Evolutionary conservation across 768 basidiomycete genomes (phyloP).

Genomic region (Trametes cubensis): DNA sequence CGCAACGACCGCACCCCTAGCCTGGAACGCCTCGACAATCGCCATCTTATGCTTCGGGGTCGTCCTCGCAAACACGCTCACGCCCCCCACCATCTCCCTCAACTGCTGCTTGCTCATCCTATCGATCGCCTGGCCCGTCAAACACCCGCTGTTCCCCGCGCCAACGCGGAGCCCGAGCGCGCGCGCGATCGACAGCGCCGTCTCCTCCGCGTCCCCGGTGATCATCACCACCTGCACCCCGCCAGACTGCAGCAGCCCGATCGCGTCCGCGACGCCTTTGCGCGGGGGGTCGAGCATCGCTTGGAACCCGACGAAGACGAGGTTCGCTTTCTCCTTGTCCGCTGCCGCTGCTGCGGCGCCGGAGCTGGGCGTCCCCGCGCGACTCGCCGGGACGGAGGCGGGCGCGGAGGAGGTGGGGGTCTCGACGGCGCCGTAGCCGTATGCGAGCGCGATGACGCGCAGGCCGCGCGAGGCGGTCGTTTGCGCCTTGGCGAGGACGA

Average conservation of each 20-base stretch:
- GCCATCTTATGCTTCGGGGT: slow-evolving; percentile 98
- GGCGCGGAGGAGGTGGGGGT: slow-evolving; percentile 24
- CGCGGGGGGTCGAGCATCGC: slow-evolving; percentile 96
- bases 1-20: slow-evolving; percentile 86
- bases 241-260: slow-evolving; percentile 75
- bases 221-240: slow-evolving; percentile 99
- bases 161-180: slow-evolving; percentile 81
- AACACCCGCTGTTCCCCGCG: slow-evolving; percentile 38
- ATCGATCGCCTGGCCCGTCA: slow-evolving; percentile 70
- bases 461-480: slow-evolving; percentile 74
- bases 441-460: slow-evolving; percentile 91
- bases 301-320: slow-evolving; percentile 91
- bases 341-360: slow-evolving; percentile 30
- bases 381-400: slow-evolving; percentile 30
- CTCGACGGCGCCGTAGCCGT: slow-evolving; percentile 69
- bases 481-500: slow-evolving; percentile 73
- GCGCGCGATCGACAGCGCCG: slow-evolving; percentile 85
- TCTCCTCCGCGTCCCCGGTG: slow-evolving; percentile 92
- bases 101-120: slow-evolving; percentile 79
- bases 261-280: slow-evolving; percentile 90
- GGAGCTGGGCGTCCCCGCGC: slow-evolving; percentile 27
- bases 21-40: slow-evolving; percentile 92
- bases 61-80: slow-evolving; percentile 92
- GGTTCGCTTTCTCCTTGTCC: slow-evolving; percentile 45
- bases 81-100: slow-evolving; percentile 75